Percentiles rank a stretch among this genome's conserved stretches.
phyloP scores from a whole-genome alignment of 495 filamentous ascomycete genomes.

The Aspergillus steynii region DNA sequence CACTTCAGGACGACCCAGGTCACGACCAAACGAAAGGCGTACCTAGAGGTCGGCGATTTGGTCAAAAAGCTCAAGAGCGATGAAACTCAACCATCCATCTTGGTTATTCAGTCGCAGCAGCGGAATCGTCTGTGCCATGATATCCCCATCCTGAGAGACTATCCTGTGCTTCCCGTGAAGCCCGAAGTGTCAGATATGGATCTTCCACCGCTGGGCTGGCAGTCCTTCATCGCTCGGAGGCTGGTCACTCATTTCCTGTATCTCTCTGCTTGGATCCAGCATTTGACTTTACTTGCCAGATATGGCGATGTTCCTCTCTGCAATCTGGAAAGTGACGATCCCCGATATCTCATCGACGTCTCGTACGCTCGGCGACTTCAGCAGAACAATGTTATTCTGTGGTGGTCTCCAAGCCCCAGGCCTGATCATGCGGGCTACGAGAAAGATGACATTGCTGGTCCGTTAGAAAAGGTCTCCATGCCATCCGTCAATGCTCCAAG shows the following conservation, averaged over 20 bases:
- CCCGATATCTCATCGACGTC: conserved; percentile 90
- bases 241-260: conserved; percentile 87
- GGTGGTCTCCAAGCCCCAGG: conserved; percentile 85
- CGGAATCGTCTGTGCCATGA: conserved; percentile 77
- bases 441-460: conserved; percentile 81
- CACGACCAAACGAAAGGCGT: conserved; percentile 82
- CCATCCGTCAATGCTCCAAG: conserved; percentile 89
- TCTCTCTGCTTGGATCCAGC: conserved; percentile 86
- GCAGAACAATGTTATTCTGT: conserved; percentile 92
- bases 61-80: conserved; percentile 87
- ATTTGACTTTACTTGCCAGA: conserved; percentile 79
- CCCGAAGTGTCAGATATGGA: conserved; percentile 82
- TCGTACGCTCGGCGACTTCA: conserved; percentile 90
- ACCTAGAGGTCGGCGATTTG: conserved; percentile 79
- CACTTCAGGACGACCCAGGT: conserved; percentile 85
- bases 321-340: conserved; percentile 93
- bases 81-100: conserved; percentile 72
- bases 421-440: conserved; percentile 97
- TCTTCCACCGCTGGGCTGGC: conserved; percentile 91
- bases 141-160: conserved; percentile 79
- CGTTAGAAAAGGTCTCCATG: conserved; percentile 90
- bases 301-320: conserved; percentile 95
- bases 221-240: conserved; percentile 81
- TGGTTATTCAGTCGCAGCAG: conserved; percentile 91
- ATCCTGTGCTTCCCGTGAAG: conserved; percentile 77